These are phyloP conservation scores for Juglanconis juglandina DNA, from an alignment of 2,329 filamentous ascomycete species.

Conservation along the genomic window DNA sequence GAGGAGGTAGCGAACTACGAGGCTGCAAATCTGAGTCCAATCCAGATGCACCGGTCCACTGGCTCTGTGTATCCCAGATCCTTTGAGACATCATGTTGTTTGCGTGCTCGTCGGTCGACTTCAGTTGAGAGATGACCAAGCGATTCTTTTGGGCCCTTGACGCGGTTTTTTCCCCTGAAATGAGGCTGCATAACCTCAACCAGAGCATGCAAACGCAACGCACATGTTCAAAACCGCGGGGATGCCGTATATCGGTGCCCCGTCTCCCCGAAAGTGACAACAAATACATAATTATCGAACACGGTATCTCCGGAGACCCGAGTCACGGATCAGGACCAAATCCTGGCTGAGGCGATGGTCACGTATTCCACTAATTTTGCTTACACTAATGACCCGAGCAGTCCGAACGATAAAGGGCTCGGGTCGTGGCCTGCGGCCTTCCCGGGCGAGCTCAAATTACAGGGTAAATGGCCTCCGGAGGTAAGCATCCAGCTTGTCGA, in stretches of 20 bases:
- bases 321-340: slow-evolving; percentile 17
- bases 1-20: slow-evolving; percentile 21
- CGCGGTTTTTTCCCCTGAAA: slow-evolving; percentile 12
- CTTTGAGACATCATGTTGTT: slow-evolving; percentile 23
- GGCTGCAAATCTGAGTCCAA: slow-evolving; percentile 19
- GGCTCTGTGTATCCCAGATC: slow-evolving; percentile 22
- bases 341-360: slow-evolving; percentile 18
- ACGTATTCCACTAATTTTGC: slow-evolving; percentile 24
- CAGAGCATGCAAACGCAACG: slow-evolving; percentile 25
- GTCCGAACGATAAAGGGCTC: not conserved
- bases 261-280: slow-evolving; percentile 24
- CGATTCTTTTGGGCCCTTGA: slow-evolving; percentile 5
- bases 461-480: not conserved
- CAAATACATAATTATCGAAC: slow-evolving; percentile 24
- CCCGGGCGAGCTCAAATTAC: not conserved
- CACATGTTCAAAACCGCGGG: slow-evolving; percentile 20
- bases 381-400: slow-evolving; percentile 20
- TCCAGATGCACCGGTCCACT: slow-evolving; percentile 21
- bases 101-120: slow-evolving; percentile 23
- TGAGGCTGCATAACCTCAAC: slow-evolving; percentile 25
- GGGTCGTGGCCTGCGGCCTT: slow-evolving; percentile 24
- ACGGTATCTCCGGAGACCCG: slow-evolving; percentile 20
- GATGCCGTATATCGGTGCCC: slow-evolving; percentile 24
- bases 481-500: slow-evolving; percentile 21
- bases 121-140: slow-evolving; percentile 17